A percentile compares a stretch with the other conserved stretches of the same genome.
These are phyloP conservation scores for Brassica hybrid DNA, from an alignment of 441 rosid genomes.

Conservation along the genomic window DNA sequence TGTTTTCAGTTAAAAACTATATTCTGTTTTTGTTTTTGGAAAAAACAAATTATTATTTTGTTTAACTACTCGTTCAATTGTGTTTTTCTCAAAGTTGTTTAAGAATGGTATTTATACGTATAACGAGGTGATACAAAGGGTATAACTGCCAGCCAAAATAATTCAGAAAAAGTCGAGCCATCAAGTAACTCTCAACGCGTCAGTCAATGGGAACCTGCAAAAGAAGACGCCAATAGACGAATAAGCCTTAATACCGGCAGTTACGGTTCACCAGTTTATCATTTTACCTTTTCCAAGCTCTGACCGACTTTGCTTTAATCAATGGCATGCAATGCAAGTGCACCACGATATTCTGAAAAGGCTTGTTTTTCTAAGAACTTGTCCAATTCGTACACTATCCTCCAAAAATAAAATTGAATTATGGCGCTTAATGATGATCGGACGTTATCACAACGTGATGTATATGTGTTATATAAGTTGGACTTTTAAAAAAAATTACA, in stretches of 20 bases:
- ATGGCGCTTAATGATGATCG: neutral
- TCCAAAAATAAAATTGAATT: neutral
- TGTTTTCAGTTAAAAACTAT: no score
- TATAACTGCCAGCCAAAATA: neutral
- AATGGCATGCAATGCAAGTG: constrained; percentile 3
- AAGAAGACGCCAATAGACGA: constrained; percentile 5
- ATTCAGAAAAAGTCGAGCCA: neutral
- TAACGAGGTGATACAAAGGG: neutral
- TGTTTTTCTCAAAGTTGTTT: no score
- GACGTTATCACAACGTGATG: neutral
- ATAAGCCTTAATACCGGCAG: constrained; percentile 6
- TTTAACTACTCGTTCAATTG: no score
- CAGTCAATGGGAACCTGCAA: constrained; percentile 17
- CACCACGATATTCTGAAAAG: neutral
- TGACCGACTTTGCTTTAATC: constrained; percentile 10
- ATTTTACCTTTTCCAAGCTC: constrained; percentile 1
- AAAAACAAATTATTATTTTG: no score
- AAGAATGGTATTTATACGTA: neutral
- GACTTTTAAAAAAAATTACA: neutral
- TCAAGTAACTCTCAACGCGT: constrained; percentile 15
- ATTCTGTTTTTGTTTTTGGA: no score
- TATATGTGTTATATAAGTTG: neutral
- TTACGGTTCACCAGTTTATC: constrained; percentile 24
- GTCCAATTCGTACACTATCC: neutral
- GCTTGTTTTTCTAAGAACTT: neutral